A percentile compares a stretch with the other conserved stretches of the same genome.
Evolutionary conservation across 495 filamentous ascomycete genomes (phyloP).

Genomic region (Daldinia concentrica): DNA sequence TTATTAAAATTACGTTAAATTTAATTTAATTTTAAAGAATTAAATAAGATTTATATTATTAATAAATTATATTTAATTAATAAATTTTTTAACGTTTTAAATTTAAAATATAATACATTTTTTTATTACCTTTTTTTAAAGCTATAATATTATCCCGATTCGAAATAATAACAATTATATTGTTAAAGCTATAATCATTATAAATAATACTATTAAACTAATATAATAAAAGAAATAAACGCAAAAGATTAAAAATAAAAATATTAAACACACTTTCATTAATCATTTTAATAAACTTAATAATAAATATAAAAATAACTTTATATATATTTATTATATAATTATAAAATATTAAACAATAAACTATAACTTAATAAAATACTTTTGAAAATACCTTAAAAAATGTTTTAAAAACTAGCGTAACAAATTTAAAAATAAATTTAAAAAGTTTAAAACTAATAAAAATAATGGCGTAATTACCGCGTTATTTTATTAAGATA

Average conservation of each 20-base stretch:
- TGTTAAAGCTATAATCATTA: constrained; percentile 3
- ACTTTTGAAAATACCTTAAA: neutral
- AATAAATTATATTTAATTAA: constrained; percentile 12
- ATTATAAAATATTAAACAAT: neutral
- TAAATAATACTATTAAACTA: constrained; percentile 1
- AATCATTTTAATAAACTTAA: neutral
- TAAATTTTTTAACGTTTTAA: constrained; percentile 5
- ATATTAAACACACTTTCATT: constrained; percentile 17
- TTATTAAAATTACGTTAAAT: constrained; percentile 1
- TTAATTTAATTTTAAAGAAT: constrained; percentile 13
- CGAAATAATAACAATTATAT: neutral
- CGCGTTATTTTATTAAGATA: neutral
- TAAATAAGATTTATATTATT: constrained; percentile 13
- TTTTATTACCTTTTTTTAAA: constrained; percentile 9
- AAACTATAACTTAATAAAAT: neutral
- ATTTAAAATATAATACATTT: constrained; percentile 8
- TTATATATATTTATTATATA: neutral
- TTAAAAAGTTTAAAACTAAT: neutral
- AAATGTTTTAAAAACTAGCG: neutral
- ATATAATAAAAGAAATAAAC: constrained; percentile 15
- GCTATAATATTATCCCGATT: constrained; percentile 4
- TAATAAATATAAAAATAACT: neutral
- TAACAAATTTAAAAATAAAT: neutral
- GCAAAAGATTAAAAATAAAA: constrained; percentile 8
- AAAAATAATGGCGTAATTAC: neutral